Conservation (phyloP, 805 yeast genomes). For the Zygoascus bituminiphila region DNA sequence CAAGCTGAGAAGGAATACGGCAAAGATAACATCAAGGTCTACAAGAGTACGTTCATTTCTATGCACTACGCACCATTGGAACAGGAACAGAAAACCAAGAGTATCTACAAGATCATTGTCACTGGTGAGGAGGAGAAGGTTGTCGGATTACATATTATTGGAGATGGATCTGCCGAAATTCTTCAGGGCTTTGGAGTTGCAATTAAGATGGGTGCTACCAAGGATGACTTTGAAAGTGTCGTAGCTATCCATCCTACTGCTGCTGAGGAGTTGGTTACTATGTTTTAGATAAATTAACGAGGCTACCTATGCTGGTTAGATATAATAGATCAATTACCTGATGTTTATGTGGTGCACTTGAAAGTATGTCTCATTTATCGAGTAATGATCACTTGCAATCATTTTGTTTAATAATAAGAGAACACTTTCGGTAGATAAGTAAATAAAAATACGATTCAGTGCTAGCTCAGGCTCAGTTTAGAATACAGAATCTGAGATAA, state of each 20-base stretch:
- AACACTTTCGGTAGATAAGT: too few relatives aligned
- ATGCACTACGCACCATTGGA: constrained; percentile 88
- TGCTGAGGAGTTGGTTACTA: constrained; percentile 94
- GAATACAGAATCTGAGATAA: too few relatives aligned
- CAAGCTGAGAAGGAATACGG: constrained; percentile 78
- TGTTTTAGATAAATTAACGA: too few relatives aligned
- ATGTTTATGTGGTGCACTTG: too few relatives aligned
- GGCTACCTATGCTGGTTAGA: too few relatives aligned
- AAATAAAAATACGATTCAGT: too few relatives aligned
- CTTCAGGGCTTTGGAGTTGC: constrained; percentile 99
- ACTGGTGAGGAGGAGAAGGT: constrained; percentile 83
- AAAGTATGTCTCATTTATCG: too few relatives aligned
- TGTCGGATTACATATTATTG: constrained; percentile 89
- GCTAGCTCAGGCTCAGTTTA: too few relatives aligned
- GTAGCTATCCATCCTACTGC: constrained; percentile 99
- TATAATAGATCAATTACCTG: too few relatives aligned
- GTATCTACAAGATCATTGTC: constrained; percentile 74
- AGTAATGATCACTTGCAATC: too few relatives aligned
- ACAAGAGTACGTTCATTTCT: constrained; percentile 74
- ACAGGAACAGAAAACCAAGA: constrained; percentile 64
- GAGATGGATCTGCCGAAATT: constrained; percentile 85
- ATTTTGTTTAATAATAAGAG: too few relatives aligned
- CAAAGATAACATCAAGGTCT: constrained; percentile 66
- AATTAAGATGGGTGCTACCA: constrained; percentile 97
- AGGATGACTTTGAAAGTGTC: constrained; percentile 86